Conservation (phyloP, 805 yeast species). For the Candida fluviatilis region DNA sequence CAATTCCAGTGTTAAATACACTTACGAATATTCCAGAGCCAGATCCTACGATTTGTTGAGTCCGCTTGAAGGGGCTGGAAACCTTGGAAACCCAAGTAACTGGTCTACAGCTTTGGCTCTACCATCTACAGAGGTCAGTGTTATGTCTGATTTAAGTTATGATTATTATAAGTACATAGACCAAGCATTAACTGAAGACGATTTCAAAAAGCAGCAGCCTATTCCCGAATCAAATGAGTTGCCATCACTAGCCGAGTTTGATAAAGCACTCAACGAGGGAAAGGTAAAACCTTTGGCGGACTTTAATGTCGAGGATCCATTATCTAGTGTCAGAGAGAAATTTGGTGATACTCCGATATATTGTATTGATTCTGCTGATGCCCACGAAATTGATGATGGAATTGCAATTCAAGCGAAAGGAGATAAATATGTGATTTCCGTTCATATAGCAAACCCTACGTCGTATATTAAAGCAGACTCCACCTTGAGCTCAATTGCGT, state of each 20-base stretch:
- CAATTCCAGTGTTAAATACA: slow-evolving; percentile 7
- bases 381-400: slow-evolving; percentile 95
- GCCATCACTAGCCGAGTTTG: slow-evolving; percentile 1
- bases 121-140: slow-evolving; percentile 41
- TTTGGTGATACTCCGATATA: slow-evolving; percentile 52
- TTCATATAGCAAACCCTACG: slow-evolving; percentile 87
- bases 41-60: slow-evolving; percentile 47
- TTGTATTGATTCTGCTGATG: slow-evolving; percentile 77
- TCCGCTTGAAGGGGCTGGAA: slow-evolving; percentile 26
- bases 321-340: slow-evolving; percentile 29
- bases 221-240: background rate
- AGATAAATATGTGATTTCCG: slow-evolving; percentile 42
- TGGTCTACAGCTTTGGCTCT: slow-evolving; percentile 46
- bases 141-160: slow-evolving; percentile 41
- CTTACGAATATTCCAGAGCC: slow-evolving; percentile 48
- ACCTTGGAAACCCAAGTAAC: slow-evolving; percentile 43
- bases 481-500: slow-evolving; percentile 51
- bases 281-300: slow-evolving; percentile 11
- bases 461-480: slow-evolving; percentile 49
- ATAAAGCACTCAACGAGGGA: slow-evolving; percentile 1
- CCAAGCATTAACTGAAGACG: slow-evolving; percentile 2
- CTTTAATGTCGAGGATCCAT: slow-evolving; percentile 28
- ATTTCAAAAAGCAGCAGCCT: background rate
- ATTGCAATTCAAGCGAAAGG: slow-evolving; percentile 49
- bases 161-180: slow-evolving; percentile 34